Conservation (phyloP, 2,329 filamentous ascomycete genomes). For the Verticillium klebahnii region DNA sequence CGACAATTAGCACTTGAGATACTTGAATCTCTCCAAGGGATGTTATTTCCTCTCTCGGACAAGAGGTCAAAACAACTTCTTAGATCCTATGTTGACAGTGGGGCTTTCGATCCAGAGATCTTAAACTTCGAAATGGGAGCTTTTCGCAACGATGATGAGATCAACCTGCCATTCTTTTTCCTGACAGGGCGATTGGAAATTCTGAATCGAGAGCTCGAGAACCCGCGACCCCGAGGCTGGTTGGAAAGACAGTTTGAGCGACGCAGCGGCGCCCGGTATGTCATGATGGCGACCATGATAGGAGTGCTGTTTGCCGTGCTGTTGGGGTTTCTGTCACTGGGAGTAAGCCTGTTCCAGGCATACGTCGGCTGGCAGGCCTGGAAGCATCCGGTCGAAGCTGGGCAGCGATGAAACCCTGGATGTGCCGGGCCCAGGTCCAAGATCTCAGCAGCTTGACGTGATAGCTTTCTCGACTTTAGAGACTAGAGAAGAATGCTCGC, state of each 20-base stretch:
- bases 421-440: too few relatives aligned
- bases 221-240: constrained; percentile 12
- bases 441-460: too few relatives aligned
- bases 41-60: constrained; percentile 12
- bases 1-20: constrained; percentile 10
- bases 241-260: constrained; percentile 13
- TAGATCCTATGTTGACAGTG: constrained; percentile 1
- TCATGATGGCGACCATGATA: constrained; percentile 19
- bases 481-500: too few relatives aligned
- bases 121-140: constrained; percentile 4
- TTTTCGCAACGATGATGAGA: constrained; percentile 6
- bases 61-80: constrained; percentile 9
- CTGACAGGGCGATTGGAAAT: constrained; percentile 8
- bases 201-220: constrained; percentile 13
- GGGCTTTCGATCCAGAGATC: constrained; percentile 11
- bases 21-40: constrained; percentile 9
- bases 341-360: constrained; percentile 14
- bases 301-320: constrained; percentile 15
- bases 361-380: constrained; percentile 17
- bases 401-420: too few relatives aligned
- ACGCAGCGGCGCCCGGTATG: constrained; percentile 15
- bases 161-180: constrained; percentile 9
- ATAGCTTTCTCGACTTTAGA: too few relatives aligned
- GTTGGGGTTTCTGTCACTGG: constrained; percentile 11
- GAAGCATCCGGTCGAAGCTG: constrained; percentile 12